Conservation (phyloP, 2,329 filamentous ascomycete genomes). For the Colletotrichum lindemuthianum region DNA sequence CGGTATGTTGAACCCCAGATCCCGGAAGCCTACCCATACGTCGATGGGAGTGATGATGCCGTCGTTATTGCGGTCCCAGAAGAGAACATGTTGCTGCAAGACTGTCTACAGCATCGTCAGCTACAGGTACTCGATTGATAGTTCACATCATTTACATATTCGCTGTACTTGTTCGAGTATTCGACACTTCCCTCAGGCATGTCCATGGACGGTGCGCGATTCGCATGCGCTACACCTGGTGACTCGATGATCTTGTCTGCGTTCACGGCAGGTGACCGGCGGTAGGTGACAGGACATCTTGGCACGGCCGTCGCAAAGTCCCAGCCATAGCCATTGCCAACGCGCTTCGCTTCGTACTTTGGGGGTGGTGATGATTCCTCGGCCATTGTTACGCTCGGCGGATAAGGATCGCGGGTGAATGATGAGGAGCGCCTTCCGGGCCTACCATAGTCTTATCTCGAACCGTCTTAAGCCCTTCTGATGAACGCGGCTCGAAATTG, state of each 20-base stretch:
- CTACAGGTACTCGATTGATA: background rate
- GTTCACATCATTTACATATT: slow-evolving; percentile 16
- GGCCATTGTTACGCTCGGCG: background rate
- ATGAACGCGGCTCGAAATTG: background rate
- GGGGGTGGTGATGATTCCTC: background rate
- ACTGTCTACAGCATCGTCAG: slow-evolving; percentile 39
- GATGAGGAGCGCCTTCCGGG: background rate
- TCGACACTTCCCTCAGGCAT: slow-evolving; percentile 3
- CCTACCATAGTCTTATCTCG: background rate
- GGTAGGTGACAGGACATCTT: slow-evolving; percentile 14
- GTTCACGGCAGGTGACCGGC: slow-evolving; percentile 2
- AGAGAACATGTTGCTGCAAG: slow-evolving; percentile 51
- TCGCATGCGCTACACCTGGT: slow-evolving; percentile 21
- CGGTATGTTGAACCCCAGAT: slow-evolving; percentile 48
- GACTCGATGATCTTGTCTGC: slow-evolving; percentile 14
- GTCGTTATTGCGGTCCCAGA: slow-evolving; percentile 51
- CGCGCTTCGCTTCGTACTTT: background rate
- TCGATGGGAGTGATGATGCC: slow-evolving; percentile 49
- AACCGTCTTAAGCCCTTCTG: background rate
- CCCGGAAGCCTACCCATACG: slow-evolving; percentile 49
- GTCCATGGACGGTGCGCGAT: slow-evolving; percentile 12
- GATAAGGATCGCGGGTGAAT: background rate
- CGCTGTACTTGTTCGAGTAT: slow-evolving; percentile 5
- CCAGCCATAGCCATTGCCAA: background rate
- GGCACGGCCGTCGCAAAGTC: slow-evolving; percentile 20